Evolutionary conservation across 75 land plant genomes (phyloP).

Genomic region (Sequoia sempervirens): DNA sequence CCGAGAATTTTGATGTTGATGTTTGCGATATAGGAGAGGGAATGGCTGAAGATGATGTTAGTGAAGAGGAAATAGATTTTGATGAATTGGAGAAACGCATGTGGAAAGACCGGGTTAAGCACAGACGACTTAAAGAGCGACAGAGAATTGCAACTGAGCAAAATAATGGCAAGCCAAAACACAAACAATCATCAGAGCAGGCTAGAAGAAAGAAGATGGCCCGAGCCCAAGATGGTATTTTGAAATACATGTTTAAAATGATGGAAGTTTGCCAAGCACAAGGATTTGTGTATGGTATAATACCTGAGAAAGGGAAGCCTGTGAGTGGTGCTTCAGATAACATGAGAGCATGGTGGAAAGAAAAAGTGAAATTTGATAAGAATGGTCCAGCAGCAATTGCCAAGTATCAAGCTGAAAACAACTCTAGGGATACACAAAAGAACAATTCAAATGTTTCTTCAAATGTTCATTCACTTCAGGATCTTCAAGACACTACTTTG

Average conservation of each 20-base stretch:
- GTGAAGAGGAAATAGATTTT: conserved; percentile 85
- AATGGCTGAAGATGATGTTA: conserved; percentile 67
- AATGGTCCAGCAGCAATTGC: conserved; percentile 76
- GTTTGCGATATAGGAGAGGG: conserved; percentile 51
- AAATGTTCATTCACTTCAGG: conserved; percentile 41
- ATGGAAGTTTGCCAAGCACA: conserved; percentile 84
- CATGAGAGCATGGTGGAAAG: conserved; percentile 87
- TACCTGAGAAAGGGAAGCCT: conserved; percentile 84
- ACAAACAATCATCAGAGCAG: conserved; percentile 58
- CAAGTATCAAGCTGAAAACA: conserved; percentile 57
- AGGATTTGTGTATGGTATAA: conserved; percentile 78
- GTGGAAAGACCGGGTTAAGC: conserved; percentile 88
- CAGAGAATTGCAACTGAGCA: conserved; percentile 55
- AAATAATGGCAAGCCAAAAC: conserved; percentile 49
- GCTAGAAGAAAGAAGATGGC: conserved; percentile 78
- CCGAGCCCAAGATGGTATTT: conserved; percentile 81
- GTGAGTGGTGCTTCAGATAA: conserved; percentile 80
- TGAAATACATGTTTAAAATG: conserved; percentile 77
- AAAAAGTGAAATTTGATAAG: conserved; percentile 77
- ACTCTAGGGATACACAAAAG: conserved; percentile 14
- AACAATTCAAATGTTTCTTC: conserved; percentile 20
- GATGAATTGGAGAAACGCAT: conserved; percentile 82
- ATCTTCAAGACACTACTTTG: conserved; percentile 73
- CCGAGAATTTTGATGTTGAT: conserved; percentile 48
- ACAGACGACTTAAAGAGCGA: conserved; percentile 75